Percentiles rank a stretch among this genome's conserved stretches.
Conservation (phyloP, 108 stramenopile genomes). For the Craspedostauros australis region DNA sequence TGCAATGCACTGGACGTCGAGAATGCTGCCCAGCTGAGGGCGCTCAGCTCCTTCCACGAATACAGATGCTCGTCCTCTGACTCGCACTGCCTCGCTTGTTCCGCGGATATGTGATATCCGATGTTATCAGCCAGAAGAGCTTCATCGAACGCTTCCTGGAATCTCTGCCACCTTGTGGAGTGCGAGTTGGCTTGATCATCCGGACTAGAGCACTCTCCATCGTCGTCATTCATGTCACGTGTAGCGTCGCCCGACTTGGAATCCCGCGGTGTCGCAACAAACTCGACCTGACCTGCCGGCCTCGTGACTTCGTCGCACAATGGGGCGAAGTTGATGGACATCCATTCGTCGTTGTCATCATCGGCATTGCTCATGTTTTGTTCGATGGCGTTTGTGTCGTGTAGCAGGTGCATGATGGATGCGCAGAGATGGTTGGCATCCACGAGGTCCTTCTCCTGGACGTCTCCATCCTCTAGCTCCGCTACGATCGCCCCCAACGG, state of each 20-base stretch:
- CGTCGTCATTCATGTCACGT: not conserved
- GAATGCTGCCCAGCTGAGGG: constrained; percentile 22
- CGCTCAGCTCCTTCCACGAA: constrained; percentile 11
- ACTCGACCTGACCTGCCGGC: too few relatives aligned
- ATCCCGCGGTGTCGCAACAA: too few relatives aligned
- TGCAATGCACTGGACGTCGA: not conserved
- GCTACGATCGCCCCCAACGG: not conserved
- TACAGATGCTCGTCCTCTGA: not conserved
- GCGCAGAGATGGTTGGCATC: constrained; percentile 7
- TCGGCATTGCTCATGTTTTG: not conserved
- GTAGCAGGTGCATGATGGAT: not conserved
- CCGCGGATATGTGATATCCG: constrained; percentile 1
- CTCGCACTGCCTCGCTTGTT: too few relatives aligned
- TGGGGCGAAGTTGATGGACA: too few relatives aligned
- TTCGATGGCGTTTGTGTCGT: not conserved
- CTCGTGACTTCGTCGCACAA: too few relatives aligned
- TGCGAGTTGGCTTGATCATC: too few relatives aligned
- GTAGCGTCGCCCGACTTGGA: constrained; percentile 2
- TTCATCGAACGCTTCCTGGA: not conserved
- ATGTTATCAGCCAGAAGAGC: constrained; percentile 5
- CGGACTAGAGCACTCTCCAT: too few relatives aligned
- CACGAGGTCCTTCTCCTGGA: not conserved
- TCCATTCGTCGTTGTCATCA: not conserved
- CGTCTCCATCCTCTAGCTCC: constrained; percentile 4
- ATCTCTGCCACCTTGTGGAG: constrained; percentile 8